Base-by-base conservation (phyloP, 768 basidiomycete species). In the Podaxis pistillaris region DNA sequence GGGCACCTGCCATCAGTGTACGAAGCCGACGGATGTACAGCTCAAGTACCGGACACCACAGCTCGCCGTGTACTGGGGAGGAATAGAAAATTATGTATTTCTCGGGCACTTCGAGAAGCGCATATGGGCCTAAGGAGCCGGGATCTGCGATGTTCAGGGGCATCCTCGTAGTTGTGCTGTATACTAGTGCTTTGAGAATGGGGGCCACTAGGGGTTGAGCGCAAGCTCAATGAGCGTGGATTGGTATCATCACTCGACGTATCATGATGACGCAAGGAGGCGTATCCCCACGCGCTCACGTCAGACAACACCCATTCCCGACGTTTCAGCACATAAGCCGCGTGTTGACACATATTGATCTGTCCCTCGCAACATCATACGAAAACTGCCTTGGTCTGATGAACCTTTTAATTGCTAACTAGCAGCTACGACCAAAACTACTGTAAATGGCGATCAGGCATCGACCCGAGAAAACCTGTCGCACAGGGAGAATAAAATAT, bases 71-170 rank as follows among this genome's bases (percentile, higher is more conserved):
- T 1, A 85, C 80, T 55, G 86, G 76, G 19, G 88, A 90, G 9
- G 90, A 82, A 64, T 87, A 91, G 71, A 92, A 90, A n/a, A 93
- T 75, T 28, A 91, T 58, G 63, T 80, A 90, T 15, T 76, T 69
- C 46, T 86, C 84, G n/a, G 79, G 73, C 9, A 75, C 78, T 33
- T 74, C 69, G 60, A 72, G 66, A 22, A 85, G 73, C 2, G 77
- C 73, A 28, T 63, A 58, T 30, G 74, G 73, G 46, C 81, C 75
- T 22, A 76, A 72, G 17, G 74, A 71, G 24, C 67, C 67, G 30
- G 58, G 12, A 46, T 79, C 76, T 17, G 76, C 74, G 33, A 69
- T 66, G 59, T 77, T 77, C 26, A 88, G 69, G 57, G 87, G 84
- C 87, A 89, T 88, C n/a, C 50, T 66, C 36, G 26, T 19, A 54